Conservation (phyloP, 768 basidiomycete species). For the Lyophyllum semitale region DNA sequence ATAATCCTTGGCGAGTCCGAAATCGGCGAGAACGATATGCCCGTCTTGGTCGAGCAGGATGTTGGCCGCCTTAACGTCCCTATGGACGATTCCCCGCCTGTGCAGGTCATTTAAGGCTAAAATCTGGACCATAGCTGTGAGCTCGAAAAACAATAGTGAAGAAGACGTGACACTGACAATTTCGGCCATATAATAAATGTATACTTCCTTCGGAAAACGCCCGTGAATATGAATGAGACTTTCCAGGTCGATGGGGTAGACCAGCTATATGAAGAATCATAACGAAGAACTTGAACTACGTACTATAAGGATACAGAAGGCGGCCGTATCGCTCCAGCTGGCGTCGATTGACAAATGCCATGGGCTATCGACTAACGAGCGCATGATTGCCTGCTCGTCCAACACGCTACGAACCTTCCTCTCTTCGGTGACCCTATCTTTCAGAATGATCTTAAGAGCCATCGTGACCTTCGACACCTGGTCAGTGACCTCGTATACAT, state of each 20-base stretch:
- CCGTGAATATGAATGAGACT: conserved; percentile 29
- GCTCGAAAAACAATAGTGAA: background rate
- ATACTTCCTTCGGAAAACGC: conserved; percentile 20
- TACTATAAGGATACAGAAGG: conserved; percentile 28
- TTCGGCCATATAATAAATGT: conserved; percentile 36
- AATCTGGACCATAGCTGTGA: conserved; percentile 19
- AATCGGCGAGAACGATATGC: conserved; percentile 33
- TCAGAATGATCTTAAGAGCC: conserved; percentile 31
- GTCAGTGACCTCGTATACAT: conserved; percentile 29
- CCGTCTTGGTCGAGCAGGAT: conserved; percentile 30
- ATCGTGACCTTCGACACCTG: conserved; percentile 18
- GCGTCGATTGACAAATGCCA: conserved; percentile 24
- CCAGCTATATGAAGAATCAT: conserved; percentile 16
- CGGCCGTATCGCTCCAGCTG: conserved; percentile 22
- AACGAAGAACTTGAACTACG: background rate
- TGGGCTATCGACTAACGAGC: conserved; percentile 20
- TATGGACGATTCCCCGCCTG: conserved; percentile 32
- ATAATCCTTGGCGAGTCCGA: conserved; percentile 33
- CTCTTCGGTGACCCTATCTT: conserved; percentile 17
- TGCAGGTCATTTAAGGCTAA: conserved; percentile 33
- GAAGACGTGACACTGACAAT: conserved; percentile 23
- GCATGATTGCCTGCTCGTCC: conserved; percentile 21
- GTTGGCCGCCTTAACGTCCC: conserved; percentile 35
- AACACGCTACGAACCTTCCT: conserved; percentile 16
- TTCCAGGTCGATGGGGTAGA: conserved; percentile 31